These are phyloP conservation scores for Plantago ovata DNA, from an alignment of 257 asterid genomes.

Conservation along the genomic window DNA sequence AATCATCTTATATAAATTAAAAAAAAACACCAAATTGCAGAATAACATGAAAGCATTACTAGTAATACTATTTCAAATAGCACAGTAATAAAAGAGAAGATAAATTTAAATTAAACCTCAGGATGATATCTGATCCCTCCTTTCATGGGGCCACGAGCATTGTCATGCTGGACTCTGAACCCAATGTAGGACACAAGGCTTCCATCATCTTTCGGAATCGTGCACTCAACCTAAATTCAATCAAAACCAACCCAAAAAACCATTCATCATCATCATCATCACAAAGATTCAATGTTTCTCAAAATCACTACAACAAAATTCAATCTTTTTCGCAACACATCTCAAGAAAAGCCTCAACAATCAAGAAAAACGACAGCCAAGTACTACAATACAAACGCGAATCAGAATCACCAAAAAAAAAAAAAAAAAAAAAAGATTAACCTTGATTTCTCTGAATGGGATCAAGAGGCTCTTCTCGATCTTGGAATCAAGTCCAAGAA, in stretches of 20 bases:
- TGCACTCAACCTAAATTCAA: constrained; percentile 99
- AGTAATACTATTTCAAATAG: background rate
- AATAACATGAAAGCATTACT: background rate
- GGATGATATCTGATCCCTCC: constrained; percentile 99
- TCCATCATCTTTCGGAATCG: constrained; percentile 92
- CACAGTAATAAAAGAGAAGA: background rate
- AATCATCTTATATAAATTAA: background rate
- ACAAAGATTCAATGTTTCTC: background rate
- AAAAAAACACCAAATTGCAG: background rate
- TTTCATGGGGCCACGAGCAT: constrained; percentile 96
- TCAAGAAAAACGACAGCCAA: background rate
- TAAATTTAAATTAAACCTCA: constrained; percentile 39
- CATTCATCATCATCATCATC: no score
- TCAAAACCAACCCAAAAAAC: constrained; percentile 15
- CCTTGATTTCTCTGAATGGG: constrained; percentile 97
- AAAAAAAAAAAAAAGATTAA: constrained; percentile 6
- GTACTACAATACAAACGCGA: no score
- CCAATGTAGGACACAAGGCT: constrained; percentile 80
- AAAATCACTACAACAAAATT: constrained; percentile 4
- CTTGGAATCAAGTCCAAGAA: constrained; percentile 81
- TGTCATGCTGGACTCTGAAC: constrained; percentile 91
- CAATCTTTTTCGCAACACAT: constrained; percentile 20
- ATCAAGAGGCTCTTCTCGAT: constrained; percentile 83
- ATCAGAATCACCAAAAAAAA: no score
- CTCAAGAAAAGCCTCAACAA: constrained; percentile 5